Conservation (phyloP, 148 eudicot genomes). For the Silene uniflora region DNA sequence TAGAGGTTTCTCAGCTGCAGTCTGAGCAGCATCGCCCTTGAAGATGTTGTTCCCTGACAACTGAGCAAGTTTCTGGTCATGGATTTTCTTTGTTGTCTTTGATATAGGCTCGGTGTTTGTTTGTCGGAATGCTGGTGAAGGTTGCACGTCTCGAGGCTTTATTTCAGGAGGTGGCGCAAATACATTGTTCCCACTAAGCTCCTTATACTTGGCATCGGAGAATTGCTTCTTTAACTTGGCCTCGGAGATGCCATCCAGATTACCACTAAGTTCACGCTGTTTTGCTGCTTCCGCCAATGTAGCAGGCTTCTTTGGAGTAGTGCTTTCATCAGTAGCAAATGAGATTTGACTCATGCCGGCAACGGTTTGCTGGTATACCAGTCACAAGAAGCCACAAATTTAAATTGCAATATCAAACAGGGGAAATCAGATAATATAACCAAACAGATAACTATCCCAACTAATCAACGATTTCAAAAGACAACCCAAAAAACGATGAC, state of each 20-base stretch:
- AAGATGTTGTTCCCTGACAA: constrained; percentile 86
- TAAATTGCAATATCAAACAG: constrained; percentile 11
- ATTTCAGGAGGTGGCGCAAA: constrained; percentile 81
- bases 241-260: constrained; percentile 49
- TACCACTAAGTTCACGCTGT: constrained; percentile 88
- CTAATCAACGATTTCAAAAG: neutral
- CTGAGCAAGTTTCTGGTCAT: constrained; percentile 72
- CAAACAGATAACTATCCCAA: neutral
- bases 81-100: constrained; percentile 86
- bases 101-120: constrained; percentile 47
- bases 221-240: constrained; percentile 62
- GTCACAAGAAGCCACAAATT: constrained; percentile 10
- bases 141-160: constrained; percentile 52
- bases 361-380: constrained; percentile 61
- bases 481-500: no score
- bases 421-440: neutral
- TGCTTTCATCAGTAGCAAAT: constrained; percentile 60
- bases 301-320: constrained; percentile 70
- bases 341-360: constrained; percentile 85
- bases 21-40: constrained; percentile 49
- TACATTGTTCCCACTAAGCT: constrained; percentile 76
- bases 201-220: constrained; percentile 75
- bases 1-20: constrained; percentile 66
- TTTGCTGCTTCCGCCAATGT: constrained; percentile 74
- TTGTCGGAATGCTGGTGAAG: constrained; percentile 59